Percentiles rank a stretch among this genome's conserved stretches.
These are phyloP conservation scores for Chrysanthemum makinoi DNA, from an alignment of 129 eudicot species.

Conservation along the genomic window DNA sequence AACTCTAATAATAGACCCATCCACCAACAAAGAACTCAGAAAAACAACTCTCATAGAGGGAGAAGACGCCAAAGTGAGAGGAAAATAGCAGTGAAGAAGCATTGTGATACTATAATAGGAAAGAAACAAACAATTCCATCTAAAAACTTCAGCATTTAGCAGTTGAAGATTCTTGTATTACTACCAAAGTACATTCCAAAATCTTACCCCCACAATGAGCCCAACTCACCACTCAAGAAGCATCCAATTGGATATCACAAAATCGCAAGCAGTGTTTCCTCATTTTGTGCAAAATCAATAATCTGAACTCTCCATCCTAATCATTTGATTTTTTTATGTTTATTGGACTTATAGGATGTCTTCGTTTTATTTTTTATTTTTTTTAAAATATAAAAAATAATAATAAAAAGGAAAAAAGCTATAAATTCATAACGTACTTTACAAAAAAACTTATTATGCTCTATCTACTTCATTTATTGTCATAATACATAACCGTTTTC, in stretches of 20 bases:
- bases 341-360: neutral
- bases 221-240: neutral
- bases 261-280: neutral
- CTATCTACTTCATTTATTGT: no score
- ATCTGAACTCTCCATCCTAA: neutral
- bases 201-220: neutral
- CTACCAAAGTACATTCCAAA: neutral
- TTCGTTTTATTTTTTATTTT: neutral
- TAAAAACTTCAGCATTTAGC: neutral
- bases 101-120: neutral
- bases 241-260: neutral
- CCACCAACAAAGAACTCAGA: neutral
- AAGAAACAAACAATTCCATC: neutral
- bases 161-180: neutral
- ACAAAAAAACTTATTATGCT: no score
- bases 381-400: no score
- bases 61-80: neutral
- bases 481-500: no score
- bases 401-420: no score
- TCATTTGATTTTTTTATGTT: neutral
- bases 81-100: neutral
- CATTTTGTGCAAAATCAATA: neutral
- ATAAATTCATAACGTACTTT: no score
- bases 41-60: neutral
- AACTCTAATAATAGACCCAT: neutral